These are phyloP conservation scores for Hanseniaspora taiwanica DNA, from an alignment of 805 yeast species.

Conservation along the genomic window DNA sequence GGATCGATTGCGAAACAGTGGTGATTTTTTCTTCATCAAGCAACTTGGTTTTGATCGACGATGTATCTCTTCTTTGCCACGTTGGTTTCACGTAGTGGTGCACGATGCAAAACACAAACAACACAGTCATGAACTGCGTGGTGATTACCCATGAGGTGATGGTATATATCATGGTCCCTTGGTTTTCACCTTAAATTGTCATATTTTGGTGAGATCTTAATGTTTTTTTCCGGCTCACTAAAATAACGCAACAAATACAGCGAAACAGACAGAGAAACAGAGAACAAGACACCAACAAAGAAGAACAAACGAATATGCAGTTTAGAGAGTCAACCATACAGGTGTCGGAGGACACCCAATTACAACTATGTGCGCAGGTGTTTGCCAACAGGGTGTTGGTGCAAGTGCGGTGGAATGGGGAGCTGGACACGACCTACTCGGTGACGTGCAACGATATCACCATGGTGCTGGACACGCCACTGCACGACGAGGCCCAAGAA, in stretches of 20 bases:
- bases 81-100: conserved; percentile 18
- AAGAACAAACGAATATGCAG: neutral
- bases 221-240: no score
- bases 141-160: conserved; percentile 11
- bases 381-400: conserved; percentile 16
- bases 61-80: conserved; percentile 17
- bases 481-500: neutral
- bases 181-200: no score
- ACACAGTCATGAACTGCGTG: conserved; percentile 13
- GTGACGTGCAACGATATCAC: conserved; percentile 15
- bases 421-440: conserved; percentile 36
- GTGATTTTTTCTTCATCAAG: conserved; percentile 6
- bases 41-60: conserved; percentile 15
- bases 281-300: neutral
- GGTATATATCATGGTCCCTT: conserved; percentile 2
- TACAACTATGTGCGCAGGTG: conserved; percentile 6
- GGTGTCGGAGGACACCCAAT: neutral
- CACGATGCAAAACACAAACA: conserved; percentile 20
- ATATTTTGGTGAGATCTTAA: no score
- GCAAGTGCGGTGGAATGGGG: conserved; percentile 20
- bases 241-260: no score
- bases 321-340: neutral
- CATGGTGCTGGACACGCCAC: neutral
- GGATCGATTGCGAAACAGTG: neutral
- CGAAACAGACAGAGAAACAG: neutral